phyloP scores from a whole-genome alignment of 495 filamentous ascomycete genomes.

The Paragyromitra xinjiangensis region DNA sequence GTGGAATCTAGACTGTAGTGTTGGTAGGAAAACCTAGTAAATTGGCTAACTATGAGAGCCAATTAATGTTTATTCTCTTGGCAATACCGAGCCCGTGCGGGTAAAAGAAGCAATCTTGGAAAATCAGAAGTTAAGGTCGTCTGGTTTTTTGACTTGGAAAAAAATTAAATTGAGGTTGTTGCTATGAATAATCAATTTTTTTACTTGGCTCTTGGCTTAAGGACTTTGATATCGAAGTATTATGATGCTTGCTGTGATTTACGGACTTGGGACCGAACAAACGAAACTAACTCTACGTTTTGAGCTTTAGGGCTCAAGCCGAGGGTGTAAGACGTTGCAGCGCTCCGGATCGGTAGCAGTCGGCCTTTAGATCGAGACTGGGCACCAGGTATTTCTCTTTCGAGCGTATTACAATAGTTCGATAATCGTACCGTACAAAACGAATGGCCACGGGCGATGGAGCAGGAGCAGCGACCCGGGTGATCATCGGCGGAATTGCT shows the following conservation, averaged over 20 bases:
- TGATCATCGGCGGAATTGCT: neutral
- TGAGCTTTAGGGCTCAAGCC: neutral
- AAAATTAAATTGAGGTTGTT: too few relatives aligned
- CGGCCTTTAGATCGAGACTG: conserved; percentile 28
- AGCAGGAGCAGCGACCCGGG: neutral
- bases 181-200: too few relatives aligned
- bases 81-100: too few relatives aligned
- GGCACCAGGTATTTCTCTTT: too few relatives aligned
- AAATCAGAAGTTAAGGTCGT: neutral
- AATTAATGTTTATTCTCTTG: neutral
- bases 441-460: too few relatives aligned
- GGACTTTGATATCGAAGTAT: too few relatives aligned
- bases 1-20: conserved; percentile 18
- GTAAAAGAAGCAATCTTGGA: neutral
- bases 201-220: too few relatives aligned
- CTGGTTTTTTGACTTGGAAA: too few relatives aligned
- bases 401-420: neutral
- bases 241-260: too few relatives aligned
- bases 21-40: conserved; percentile 15
- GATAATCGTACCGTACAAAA: neutral
- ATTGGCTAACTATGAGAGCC: neutral
- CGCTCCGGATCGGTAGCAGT: conserved; percentile 1
- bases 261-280: too few relatives aligned
- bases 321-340: neutral
- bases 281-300: neutral